These are phyloP conservation scores for Trichoderma sp. DNA, from an alignment of 2,329 filamentous ascomycete genomes.

Conservation along the genomic window DNA sequence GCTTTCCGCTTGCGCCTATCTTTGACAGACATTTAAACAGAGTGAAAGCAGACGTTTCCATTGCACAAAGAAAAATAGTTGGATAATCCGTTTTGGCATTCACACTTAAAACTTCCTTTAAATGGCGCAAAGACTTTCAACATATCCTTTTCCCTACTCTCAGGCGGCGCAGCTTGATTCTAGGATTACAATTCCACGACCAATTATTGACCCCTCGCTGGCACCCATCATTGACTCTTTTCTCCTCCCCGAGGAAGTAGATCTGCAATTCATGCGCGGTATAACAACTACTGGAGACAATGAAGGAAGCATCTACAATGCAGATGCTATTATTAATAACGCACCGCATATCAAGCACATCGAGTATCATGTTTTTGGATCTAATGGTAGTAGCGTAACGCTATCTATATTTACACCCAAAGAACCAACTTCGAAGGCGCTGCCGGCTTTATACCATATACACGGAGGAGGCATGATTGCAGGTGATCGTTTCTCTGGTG, in stretches of 20 bases:
- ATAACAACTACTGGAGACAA: neutral
- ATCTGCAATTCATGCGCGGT: conserved; percentile 14
- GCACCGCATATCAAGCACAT: neutral
- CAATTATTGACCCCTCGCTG: conserved; percentile 21
- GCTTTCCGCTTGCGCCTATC: neutral
- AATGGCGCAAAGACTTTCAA: neutral
- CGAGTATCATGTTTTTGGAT: neutral
- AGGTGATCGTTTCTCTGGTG: conserved; percentile 21
- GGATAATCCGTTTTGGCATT: too few species aligned
- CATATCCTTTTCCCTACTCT: conserved; percentile 24
- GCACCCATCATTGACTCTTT: conserved; percentile 23
- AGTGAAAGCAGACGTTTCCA: neutral
- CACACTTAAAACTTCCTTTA: neutral
- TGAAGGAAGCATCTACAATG: neutral
- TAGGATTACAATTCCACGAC: conserved; percentile 23
- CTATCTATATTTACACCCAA: conserved; percentile 20
- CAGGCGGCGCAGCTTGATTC: conserved; percentile 23
- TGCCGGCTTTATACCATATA: conserved; percentile 23
- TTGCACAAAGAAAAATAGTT: neutral
- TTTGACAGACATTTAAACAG: neutral
- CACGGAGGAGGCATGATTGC: conserved; percentile 24
- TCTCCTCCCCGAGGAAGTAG: conserved; percentile 23
- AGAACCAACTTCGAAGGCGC: neutral
- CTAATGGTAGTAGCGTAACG: neutral
- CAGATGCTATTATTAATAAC: neutral